Conservation (phyloP, 768 basidiomycete species). For the Tubosaeta sp. region DNA sequence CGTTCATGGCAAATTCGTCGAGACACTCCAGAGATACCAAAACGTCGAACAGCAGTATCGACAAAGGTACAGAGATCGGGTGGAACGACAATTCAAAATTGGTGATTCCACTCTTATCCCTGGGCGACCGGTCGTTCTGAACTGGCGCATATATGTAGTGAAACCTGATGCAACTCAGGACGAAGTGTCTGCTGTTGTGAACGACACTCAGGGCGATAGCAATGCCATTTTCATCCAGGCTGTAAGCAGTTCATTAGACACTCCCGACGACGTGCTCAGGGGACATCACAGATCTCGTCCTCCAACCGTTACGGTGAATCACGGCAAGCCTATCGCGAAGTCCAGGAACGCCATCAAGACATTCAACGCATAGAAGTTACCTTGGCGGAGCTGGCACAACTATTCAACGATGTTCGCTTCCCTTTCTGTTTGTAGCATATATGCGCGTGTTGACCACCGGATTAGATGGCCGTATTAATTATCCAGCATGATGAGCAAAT, state of each 20-base stretch:
- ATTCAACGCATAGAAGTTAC: slow-evolving; percentile 83
- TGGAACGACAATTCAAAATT: slow-evolving; percentile 76
- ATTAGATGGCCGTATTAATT: slow-evolving; percentile 73
- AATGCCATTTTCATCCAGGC: slow-evolving; percentile 79
- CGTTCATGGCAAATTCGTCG: slow-evolving; percentile 66
- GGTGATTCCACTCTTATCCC: slow-evolving; percentile 36
- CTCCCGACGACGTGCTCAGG: neutral
- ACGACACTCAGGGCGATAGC: slow-evolving; percentile 52
- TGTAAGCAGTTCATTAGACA: slow-evolving; percentile 30
- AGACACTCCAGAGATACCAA: slow-evolving; percentile 76
- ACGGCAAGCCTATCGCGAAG: slow-evolving; percentile 78
- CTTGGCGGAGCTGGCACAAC: slow-evolving; percentile 79
- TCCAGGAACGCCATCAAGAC: slow-evolving; percentile 85
- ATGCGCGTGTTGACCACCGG: neutral
- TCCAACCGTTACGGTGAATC: slow-evolving; percentile 85
- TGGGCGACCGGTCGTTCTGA: neutral
- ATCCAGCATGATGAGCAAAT: slow-evolving; percentile 79
- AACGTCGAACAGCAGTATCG: slow-evolving; percentile 69
- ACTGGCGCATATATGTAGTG: slow-evolving; percentile 39
- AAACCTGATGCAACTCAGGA: slow-evolving; percentile 84
- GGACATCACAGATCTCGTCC: slow-evolving; percentile 50
- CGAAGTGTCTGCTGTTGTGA: slow-evolving; percentile 66
- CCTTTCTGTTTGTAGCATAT: neutral
- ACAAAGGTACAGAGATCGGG: slow-evolving; percentile 56
- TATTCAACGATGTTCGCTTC: slow-evolving; percentile 72